phyloP scores from a whole-genome alignment of 176 grass and related monocot species.

The Calamus simplicifolius region DNA sequence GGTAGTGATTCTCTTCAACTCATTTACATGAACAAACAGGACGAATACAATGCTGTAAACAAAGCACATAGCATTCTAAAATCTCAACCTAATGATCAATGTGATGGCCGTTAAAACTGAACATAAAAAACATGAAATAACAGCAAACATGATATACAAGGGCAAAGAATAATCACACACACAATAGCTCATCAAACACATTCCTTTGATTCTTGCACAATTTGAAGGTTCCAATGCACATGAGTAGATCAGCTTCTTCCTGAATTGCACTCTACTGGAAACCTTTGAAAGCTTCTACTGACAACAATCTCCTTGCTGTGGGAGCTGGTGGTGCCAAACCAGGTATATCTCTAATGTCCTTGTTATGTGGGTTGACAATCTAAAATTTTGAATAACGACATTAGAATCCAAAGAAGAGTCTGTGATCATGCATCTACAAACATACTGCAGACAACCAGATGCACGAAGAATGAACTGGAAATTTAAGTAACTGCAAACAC shows the following conservation, averaged over 20 bases:
- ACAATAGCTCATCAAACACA: background rate
- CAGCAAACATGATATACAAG: constrained; percentile 42
- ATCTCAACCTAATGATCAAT: constrained; percentile 20
- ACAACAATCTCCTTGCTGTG: constrained; percentile 61
- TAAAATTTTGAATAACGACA: constrained; percentile 8
- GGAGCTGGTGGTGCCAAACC: constrained; percentile 90
- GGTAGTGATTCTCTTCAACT: too few relatives aligned
- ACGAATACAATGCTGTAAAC: constrained; percentile 1
- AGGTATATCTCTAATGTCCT: constrained; percentile 80
- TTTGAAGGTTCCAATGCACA: constrained; percentile 1
- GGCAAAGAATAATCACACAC: constrained; percentile 32
- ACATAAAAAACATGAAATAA: constrained; percentile 3
- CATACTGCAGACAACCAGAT: too few relatives aligned
- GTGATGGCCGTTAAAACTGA: constrained; percentile 12
- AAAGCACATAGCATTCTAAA: constrained; percentile 22
- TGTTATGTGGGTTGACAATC: constrained; percentile 90
- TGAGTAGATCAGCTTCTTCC: background rate
- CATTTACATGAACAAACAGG: constrained; percentile 39
- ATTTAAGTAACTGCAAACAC: too few relatives aligned
- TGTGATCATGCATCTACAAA: too few relatives aligned
- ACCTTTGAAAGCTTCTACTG: constrained; percentile 28
- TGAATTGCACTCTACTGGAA: constrained; percentile 12
- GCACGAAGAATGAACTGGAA: too few relatives aligned
- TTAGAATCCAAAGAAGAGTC: too few relatives aligned
- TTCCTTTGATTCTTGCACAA: constrained; percentile 3